phyloP scores from a whole-genome alignment of 768 basidiomycete species.

The Boletus pseudo-olivaceus region DNA sequence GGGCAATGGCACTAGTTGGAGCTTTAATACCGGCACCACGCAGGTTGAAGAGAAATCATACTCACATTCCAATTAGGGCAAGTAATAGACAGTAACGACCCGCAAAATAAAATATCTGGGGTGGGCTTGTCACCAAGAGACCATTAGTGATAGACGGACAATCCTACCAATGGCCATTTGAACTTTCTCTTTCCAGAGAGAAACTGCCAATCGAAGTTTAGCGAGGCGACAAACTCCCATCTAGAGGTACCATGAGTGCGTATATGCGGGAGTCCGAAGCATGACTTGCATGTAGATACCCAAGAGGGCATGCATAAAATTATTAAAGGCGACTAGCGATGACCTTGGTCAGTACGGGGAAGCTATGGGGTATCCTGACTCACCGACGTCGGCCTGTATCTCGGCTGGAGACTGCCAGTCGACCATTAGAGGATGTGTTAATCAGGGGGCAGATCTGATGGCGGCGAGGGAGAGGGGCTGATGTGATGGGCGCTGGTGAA shows the following conservation, averaged over 20 bases:
- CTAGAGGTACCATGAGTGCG: constrained; percentile 29
- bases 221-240: constrained; percentile 64
- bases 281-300: constrained; percentile 55
- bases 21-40: background rate
- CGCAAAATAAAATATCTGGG: constrained; percentile 64
- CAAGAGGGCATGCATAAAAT: constrained; percentile 57
- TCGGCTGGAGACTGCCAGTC: constrained; percentile 53
- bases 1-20: constrained; percentile 45
- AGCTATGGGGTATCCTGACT: background rate
- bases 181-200: constrained; percentile 54
- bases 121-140: background rate
- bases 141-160: background rate
- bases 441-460: constrained; percentile 6
- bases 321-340: constrained; percentile 35
- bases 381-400: constrained; percentile 47
- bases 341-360: constrained; percentile 6
- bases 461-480: background rate
- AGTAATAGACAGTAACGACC: constrained; percentile 64
- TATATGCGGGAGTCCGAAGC: constrained; percentile 4
- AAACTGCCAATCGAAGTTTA: constrained; percentile 64
- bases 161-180: constrained; percentile 61
- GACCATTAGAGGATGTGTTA: constrained; percentile 39
- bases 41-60: constrained; percentile 1
- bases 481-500: background rate
- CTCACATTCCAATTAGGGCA: constrained; percentile 68